These are phyloP conservation scores for Volvox carteri DNA, from an alignment of 163 green algal genomes.

Conservation along the genomic window DNA sequence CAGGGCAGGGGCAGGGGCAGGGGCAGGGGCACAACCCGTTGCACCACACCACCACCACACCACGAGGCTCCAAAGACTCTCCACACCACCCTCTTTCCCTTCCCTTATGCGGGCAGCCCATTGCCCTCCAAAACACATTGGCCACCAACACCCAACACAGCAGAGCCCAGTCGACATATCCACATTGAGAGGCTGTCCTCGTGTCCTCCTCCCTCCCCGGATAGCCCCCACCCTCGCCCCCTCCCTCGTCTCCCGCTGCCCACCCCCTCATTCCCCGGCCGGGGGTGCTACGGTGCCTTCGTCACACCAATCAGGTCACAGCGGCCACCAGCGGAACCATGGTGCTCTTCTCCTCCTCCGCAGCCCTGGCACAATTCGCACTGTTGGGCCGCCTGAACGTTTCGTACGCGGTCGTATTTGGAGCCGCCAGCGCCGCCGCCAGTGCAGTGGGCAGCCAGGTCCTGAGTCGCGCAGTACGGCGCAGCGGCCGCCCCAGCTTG, in stretches of 20 bases:
- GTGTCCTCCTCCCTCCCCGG: too few relatives aligned
- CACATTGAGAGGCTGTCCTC: too few relatives aligned
- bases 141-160: too few relatives aligned
- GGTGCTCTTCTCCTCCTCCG: conserved; percentile 64
- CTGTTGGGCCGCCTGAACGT: conserved; percentile 54
- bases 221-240: not conserved
- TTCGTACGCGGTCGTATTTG: conserved; percentile 46
- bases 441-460: conserved; percentile 34
- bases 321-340: conserved; percentile 61
- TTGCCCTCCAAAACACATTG: too few relatives aligned
- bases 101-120: too few relatives aligned
- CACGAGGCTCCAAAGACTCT: too few relatives aligned
- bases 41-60: too few relatives aligned
- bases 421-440: conserved; percentile 33
- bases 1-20: too few relatives aligned
- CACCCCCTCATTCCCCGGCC: not conserved
- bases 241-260: not conserved
- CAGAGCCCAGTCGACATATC: too few relatives aligned
- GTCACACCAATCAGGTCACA: conserved; percentile 37
- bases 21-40: too few relatives aligned
- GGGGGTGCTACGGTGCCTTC: too few relatives aligned
- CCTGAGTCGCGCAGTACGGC: not conserved
- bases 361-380: conserved; percentile 53
- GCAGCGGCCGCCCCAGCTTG: conserved; percentile 42
- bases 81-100: too few relatives aligned